phyloP scores from a whole-genome alignment of 176 grass and related monocot species.

The Carex scoparia region DNA sequence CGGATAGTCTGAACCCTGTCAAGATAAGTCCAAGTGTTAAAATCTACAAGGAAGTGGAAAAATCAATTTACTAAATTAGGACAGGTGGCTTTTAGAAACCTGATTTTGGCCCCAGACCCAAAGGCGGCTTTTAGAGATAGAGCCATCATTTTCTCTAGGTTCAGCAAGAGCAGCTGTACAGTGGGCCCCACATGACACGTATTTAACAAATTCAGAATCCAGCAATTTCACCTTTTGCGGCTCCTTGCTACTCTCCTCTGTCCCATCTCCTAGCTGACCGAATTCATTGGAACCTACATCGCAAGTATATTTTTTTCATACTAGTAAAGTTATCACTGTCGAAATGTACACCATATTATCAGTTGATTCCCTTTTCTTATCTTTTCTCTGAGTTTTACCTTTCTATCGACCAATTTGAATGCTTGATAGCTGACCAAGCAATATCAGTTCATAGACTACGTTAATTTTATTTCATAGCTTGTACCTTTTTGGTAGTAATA shows the following conservation, averaged over 20 bases:
- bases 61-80: slow-evolving; percentile 1
- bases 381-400: not conserved
- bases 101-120: slow-evolving; percentile 99
- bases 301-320: not conserved
- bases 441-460: not conserved
- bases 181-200: slow-evolving; percentile 91
- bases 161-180: slow-evolving; percentile 95
- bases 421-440: not conserved
- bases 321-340: not conserved
- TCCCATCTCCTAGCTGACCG: slow-evolving; percentile 95
- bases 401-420: not conserved
- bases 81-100: slow-evolving; percentile 30
- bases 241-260: slow-evolving; percentile 64
- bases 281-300: slow-evolving; percentile 80
- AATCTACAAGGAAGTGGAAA: not conserved
- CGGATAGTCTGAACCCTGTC: slow-evolving; percentile 79
- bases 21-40: slow-evolving; percentile 34
- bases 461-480: not conserved
- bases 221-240: slow-evolving; percentile 68
- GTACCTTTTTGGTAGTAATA: not conserved
- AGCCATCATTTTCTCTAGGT: slow-evolving; percentile 70
- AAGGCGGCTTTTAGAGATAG: slow-evolving; percentile 56
- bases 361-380: not conserved
- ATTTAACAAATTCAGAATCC: slow-evolving; percentile 77
- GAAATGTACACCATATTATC: not conserved